Percentiles rank a stretch among this genome's conserved stretches.
These are phyloP conservation scores for Pneumocystis carinii DNA, from an alignment of 1,139 yeast genomes.

Conservation along the genomic window DNA sequence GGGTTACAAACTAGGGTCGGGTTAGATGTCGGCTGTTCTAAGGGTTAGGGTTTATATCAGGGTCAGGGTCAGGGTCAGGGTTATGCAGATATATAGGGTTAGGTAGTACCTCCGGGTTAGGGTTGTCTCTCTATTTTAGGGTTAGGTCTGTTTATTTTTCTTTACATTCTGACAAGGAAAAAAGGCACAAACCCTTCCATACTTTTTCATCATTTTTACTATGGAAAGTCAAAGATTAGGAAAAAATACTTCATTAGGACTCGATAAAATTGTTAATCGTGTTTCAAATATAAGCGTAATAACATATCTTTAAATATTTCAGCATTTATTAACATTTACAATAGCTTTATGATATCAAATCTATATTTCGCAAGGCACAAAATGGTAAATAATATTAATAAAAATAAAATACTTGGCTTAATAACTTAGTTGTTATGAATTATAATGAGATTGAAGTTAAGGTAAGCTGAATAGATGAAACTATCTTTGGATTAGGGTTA, in stretches of 20 bases:
- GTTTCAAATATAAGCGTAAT: conserved; percentile 57
- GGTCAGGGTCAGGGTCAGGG: not conserved
- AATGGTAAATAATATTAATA: conserved; percentile 34
- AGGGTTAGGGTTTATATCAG: not conserved
- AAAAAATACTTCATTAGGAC: conserved; percentile 17
- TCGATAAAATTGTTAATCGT: conserved; percentile 58
- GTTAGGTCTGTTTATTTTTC: not conserved
- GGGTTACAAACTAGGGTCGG: too few relatives aligned
- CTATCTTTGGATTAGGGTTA: too few relatives aligned
- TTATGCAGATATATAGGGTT: too few relatives aligned
- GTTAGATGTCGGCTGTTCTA: too few relatives aligned
- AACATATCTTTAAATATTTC: not conserved
- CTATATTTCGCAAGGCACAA: conserved; percentile 94
- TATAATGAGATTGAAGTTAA: conserved; percentile 91
- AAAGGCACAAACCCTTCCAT: too few relatives aligned
- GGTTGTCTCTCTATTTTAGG: too few relatives aligned
- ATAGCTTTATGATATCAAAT: conserved; percentile 77
- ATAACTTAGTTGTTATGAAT: conserved; percentile 53
- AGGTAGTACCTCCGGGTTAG: too few relatives aligned
- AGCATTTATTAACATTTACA: too few relatives aligned
- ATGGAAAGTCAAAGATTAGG: not conserved
- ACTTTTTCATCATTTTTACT: too few relatives aligned
- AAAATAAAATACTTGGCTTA: not conserved
- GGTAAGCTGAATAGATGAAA: too few relatives aligned
- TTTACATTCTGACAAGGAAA: too few relatives aligned